Conservation (phyloP, 1,284 basidiomycete genomes). For the Melampsora americana region DNA sequence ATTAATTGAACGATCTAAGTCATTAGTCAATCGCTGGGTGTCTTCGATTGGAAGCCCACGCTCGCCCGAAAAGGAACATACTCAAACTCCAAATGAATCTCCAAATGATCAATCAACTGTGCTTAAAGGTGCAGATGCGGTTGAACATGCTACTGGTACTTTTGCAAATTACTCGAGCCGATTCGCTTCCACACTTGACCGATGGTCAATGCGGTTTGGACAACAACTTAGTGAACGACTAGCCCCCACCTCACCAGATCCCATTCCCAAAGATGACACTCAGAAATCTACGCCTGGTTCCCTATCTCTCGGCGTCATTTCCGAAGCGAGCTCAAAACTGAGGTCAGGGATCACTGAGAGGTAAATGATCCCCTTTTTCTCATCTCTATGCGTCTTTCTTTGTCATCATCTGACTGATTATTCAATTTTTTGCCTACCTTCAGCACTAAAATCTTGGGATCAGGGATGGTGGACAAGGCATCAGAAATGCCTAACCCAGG, state of each 20-base stretch:
- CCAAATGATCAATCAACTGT: background rate
- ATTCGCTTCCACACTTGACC: background rate
- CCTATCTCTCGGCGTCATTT: background rate
- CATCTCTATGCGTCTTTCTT: no score
- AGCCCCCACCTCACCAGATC: background rate
- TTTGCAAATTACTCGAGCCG: background rate
- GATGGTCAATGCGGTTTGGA: background rate
- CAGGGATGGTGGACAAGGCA: no score
- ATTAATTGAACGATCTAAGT: background rate
- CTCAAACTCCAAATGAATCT: background rate
- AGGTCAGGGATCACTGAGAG: background rate
- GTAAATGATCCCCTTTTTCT: no score
- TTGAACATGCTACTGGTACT: background rate
- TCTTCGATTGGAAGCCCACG: no score
- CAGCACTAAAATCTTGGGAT: no score
- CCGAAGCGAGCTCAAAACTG: background rate
- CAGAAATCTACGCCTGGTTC: constrained; percentile 1
- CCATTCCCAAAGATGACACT: background rate
- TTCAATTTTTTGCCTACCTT: no score
- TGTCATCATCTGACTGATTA: no score
- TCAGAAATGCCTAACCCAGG: no score
- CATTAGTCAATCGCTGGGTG: background rate
- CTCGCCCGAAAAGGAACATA: background rate
- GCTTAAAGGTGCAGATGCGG: no score
- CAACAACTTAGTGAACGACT: background rate